Conservation (phyloP, 2,329 filamentous ascomycete genomes). For the Arachnopeziza araneosa region DNA sequence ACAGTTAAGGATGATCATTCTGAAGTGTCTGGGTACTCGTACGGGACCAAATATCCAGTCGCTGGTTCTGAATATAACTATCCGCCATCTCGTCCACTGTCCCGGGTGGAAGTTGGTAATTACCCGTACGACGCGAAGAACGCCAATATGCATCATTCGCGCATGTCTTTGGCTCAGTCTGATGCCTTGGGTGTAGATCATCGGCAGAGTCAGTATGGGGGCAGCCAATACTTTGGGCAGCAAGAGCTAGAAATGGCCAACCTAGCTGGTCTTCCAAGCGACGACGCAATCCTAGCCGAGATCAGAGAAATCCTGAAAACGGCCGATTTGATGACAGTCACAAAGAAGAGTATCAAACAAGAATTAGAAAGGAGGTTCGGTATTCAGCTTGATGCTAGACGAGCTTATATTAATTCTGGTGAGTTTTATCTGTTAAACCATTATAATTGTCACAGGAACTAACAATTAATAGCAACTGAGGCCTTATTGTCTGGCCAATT, state of each 20-base stretch:
- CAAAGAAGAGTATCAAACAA: constrained; percentile 95
- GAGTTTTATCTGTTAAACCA: constrained; percentile 37
- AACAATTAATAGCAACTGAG: constrained; percentile 58
- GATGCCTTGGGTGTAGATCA: constrained; percentile 50
- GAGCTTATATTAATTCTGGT: constrained; percentile 92
- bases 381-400: constrained; percentile 77
- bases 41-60: constrained; percentile 72
- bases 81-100: constrained; percentile 46
- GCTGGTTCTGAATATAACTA: constrained; percentile 65
- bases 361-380: constrained; percentile 90
- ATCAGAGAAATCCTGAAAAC: constrained; percentile 90
- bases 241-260: constrained; percentile 71
- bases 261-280: constrained; percentile 68
- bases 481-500: constrained; percentile 72
- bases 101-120: constrained; percentile 28
- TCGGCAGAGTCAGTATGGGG: constrained; percentile 33
- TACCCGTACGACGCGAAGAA: constrained; percentile 30
- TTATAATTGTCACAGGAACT: constrained; percentile 18
- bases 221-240: constrained; percentile 48
- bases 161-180: constrained; percentile 75
- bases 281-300: constrained; percentile 86
- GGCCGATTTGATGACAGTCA: constrained; percentile 94
- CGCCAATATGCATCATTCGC: constrained; percentile 41
- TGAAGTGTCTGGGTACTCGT: constrained; percentile 89
- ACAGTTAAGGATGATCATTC: constrained; percentile 71